These are phyloP conservation scores for Urochloa ruziziensis DNA, from an alignment of 176 grass and related monocot genomes.

Conservation along the genomic window DNA sequence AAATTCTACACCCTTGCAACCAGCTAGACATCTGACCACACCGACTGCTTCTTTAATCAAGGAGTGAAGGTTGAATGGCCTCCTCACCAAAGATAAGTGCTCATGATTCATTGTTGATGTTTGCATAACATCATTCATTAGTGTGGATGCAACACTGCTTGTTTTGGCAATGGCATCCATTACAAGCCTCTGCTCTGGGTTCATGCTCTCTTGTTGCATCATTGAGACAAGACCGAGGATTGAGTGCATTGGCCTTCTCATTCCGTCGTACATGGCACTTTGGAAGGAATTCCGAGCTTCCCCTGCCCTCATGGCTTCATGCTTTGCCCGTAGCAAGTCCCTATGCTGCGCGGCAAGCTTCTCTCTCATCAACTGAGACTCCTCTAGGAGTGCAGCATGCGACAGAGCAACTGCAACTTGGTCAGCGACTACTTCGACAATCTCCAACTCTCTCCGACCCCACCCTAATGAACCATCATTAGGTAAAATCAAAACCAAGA, in stretches of 20 bases:
- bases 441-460: slow-evolving; percentile 61
- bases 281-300: slow-evolving; percentile 86
- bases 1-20: slow-evolving; percentile 64
- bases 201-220: slow-evolving; percentile 85
- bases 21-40: slow-evolving; percentile 79
- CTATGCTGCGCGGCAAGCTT: slow-evolving; percentile 65
- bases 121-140: slow-evolving; percentile 89
- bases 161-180: slow-evolving; percentile 74
- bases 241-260: slow-evolving; percentile 82
- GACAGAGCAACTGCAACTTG: slow-evolving; percentile 85
- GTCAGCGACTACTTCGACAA: slow-evolving; percentile 78
- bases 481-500: slow-evolving; percentile 60
- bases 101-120: slow-evolving; percentile 60
- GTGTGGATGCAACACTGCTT: slow-evolving; percentile 71
- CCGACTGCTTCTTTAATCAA: slow-evolving; percentile 78
- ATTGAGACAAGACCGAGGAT: slow-evolving; percentile 87
- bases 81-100: slow-evolving; percentile 66
- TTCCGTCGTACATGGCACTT: slow-evolving; percentile 74
- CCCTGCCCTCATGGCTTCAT: slow-evolving; percentile 64
- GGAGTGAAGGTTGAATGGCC: slow-evolving; percentile 67
- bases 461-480: slow-evolving; percentile 42
- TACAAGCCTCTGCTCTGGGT: slow-evolving; percentile 79
- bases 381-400: slow-evolving; percentile 73
- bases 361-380: slow-evolving; percentile 76
- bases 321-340: slow-evolving; percentile 62